These are phyloP conservation scores for Plantago coronopus DNA, from an alignment of 305 asterid genomes.

Conservation along the genomic window DNA sequence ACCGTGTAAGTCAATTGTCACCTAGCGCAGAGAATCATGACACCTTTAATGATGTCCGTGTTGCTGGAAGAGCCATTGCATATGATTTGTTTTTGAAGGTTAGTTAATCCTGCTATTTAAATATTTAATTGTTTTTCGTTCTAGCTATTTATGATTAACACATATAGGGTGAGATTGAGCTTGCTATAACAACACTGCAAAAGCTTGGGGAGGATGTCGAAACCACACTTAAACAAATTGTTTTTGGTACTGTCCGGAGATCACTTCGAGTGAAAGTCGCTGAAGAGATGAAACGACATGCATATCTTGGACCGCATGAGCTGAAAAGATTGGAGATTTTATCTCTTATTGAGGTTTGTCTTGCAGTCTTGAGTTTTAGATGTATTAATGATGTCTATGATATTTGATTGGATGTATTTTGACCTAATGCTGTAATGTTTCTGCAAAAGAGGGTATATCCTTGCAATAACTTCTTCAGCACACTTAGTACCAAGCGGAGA, in stretches of 20 bases:
- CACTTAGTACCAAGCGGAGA: conserved; percentile 50
- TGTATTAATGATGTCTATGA: conserved; percentile 25
- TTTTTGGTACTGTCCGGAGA: conserved; percentile 90
- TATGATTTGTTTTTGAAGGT: conserved; percentile 93
- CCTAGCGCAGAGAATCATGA: conserved; percentile 62
- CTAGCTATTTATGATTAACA: conserved; percentile 24
- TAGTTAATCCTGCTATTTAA: conserved; percentile 32
- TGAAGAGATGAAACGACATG: conserved; percentile 69
- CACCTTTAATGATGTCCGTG: conserved; percentile 79
- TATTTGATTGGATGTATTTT: conserved; percentile 26
- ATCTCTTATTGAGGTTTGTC: conserved; percentile 81
- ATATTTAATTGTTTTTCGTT: conserved; percentile 19
- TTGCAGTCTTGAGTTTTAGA: conserved; percentile 23
- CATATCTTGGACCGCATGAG: conserved; percentile 75
- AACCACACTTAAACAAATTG: conserved; percentile 64
- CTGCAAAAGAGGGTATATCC: conserved; percentile 87
- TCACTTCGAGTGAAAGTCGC: conserved; percentile 75
- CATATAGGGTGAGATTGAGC: conserved; percentile 82
- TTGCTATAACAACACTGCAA: conserved; percentile 84
- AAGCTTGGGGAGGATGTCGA: conserved; percentile 98
- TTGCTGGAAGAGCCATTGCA: conserved; percentile 81
- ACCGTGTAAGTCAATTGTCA: conserved; percentile 46
- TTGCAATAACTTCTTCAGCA: conserved; percentile 76
- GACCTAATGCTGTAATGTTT: conserved; percentile 46
- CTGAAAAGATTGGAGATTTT: conserved; percentile 70